Evolutionary conservation across 768 basidiomycete species (phyloP), one percentile per base, ranked within the genome.

Genomic region (Leccinum disarticulatum): DNA sequence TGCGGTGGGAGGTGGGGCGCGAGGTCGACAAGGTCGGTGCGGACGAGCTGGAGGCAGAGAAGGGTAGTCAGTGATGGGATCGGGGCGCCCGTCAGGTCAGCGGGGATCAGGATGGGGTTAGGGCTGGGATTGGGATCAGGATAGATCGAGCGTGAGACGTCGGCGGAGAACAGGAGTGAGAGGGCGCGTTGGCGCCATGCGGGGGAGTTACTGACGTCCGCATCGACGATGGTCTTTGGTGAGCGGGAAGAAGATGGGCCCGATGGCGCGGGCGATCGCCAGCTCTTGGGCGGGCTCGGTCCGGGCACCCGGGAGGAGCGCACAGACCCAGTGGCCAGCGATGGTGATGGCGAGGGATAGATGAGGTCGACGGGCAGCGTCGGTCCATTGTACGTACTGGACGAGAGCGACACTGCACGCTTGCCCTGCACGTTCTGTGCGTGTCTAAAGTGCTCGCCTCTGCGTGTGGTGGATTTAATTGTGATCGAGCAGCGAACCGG

Each of bases 371-470:
- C 64, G 10, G 81, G 81, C 8, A 86, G 73, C 3, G 80, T 80
- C 13, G 81, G 81, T 33, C 76, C 68, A 66, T 78, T 80, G 61
- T 78, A 69, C 49, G 64, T 56, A 57, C 63, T 62, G 27, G 60
- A 60, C 61, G 60, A 69, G 60, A 59, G 69, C 22, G 62, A 64
- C 17, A 38, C 63, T 6, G 65, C 61, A 46, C 19, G 43, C 28
- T 66, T 68, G 30, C 72, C 66, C 57, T 68, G 78, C 6, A 81
- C 62, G 67, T 91, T 91, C 59, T 83, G 86, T 36, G 74, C 65
- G 61, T 82, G 89, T 55, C 88, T 80, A 59, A 86, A 89, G 47
- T 90, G 85, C 69, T 91, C 89, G 10, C 87, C 88, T 68, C 88
- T 90, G 59, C 4, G 31, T 46, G 53, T 4, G 36, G 13, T 22